Conservation (phyloP, 257 asterid genomes). For the Solanum rostratum region DNA sequence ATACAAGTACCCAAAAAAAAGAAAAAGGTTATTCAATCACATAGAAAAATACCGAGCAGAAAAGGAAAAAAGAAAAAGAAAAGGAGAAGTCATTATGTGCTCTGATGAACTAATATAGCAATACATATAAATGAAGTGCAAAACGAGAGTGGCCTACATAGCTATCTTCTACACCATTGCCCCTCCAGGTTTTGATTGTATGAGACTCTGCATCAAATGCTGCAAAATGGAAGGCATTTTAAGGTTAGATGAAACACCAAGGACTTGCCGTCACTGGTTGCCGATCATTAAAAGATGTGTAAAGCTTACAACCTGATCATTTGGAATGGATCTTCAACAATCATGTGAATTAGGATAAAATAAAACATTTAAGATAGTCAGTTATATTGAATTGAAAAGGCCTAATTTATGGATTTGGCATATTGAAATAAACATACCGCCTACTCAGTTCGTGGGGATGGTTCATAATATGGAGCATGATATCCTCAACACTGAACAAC, state of each 20-base stretch:
- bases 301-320: slow-evolving; percentile 29
- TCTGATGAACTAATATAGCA: neutral
- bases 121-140: neutral
- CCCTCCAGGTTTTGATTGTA: slow-evolving; percentile 36
- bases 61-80: slow-evolving; percentile 3
- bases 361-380: neutral
- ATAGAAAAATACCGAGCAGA: neutral
- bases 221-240: slow-evolving; percentile 7
- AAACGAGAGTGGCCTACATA: slow-evolving; percentile 14
- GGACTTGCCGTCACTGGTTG: neutral
- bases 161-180: slow-evolving; percentile 49
- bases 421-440: slow-evolving; percentile 20
- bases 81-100: neutral
- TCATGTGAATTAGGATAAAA: neutral
- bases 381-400: neutral
- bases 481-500: slow-evolving; percentile 46
- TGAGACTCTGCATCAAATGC: slow-evolving; percentile 38
- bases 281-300: neutral
- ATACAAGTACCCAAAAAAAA: neutral
- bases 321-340: slow-evolving; percentile 30
- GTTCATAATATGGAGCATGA: slow-evolving; percentile 43
- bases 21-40: neutral
- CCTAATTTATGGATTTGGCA: neutral
- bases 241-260: neutral
- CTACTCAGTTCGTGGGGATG: slow-evolving; percentile 47